Percentiles rank a stretch among this genome's conserved stretches.
Evolutionary conservation across 2,329 filamentous ascomycete species (phyloP).

Genomic region (Trichoderma brevicompactum): DNA sequence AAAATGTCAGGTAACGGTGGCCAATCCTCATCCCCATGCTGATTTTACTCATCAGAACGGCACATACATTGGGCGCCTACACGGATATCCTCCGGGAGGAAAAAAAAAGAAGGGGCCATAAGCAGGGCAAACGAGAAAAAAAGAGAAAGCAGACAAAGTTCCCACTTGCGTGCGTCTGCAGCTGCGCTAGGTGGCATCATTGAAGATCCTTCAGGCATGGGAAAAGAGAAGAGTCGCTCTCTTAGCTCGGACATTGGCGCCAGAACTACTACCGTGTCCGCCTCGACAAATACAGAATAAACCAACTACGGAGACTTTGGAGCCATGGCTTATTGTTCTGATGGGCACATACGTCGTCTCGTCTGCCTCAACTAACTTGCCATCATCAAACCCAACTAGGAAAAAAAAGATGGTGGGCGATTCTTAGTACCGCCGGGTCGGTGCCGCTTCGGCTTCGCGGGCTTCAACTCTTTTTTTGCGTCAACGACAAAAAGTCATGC

Average conservation of each 20-base stretch:
- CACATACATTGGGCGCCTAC: not conserved
- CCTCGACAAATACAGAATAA: not conserved
- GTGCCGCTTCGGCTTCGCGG: constrained; percentile 11
- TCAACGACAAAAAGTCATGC: no score
- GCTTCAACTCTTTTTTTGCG: not conserved
- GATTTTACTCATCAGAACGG: not conserved
- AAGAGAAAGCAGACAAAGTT: not conserved
- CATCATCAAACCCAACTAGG: no score
- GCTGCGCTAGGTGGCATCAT: not conserved
- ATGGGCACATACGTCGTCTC: no score
- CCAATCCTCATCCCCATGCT: not conserved
- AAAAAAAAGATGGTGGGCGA: not conserved
- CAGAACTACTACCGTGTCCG: not conserved
- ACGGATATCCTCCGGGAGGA: no score
- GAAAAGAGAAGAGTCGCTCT: not conserved
- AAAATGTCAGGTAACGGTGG: constrained; percentile 2
- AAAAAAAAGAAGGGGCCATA: no score
- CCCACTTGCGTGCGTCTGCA: not conserved
- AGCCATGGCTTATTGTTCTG: no score
- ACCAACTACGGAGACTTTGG: not conserved
- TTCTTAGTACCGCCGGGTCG: not conserved
- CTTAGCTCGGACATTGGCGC: constrained; percentile 1
- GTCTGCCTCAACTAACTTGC: no score
- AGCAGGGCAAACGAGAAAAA: not conserved
- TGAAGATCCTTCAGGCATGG: not conserved